Percentiles rank a stretch among this genome's conserved stretches.
Evolutionary conservation across 352 stramenopile species (phyloP).

Genomic region (Thalassiosira hispida): DNA sequence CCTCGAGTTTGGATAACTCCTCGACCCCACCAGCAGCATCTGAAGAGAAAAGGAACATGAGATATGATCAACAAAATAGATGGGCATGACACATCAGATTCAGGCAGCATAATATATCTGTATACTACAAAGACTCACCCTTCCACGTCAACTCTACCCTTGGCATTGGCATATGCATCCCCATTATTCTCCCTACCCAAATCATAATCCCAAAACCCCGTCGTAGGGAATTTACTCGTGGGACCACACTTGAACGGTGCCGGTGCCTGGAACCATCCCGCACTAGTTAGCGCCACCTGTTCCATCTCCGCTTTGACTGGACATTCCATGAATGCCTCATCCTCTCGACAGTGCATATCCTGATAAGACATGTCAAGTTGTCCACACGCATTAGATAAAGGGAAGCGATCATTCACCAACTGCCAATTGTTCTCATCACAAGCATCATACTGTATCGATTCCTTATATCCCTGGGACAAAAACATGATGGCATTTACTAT

Average conservation of each 20-base stretch:
- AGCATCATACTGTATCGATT: constrained; percentile 68
- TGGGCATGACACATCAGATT: not conserved
- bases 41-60: constrained; percentile 1
- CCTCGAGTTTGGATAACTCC: constrained; percentile 40
- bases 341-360: constrained; percentile 55
- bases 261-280: constrained; percentile 61
- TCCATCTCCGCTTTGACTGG: constrained; percentile 62
- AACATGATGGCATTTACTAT: constrained; percentile 60
- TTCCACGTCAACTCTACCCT: constrained; percentile 59
- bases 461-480: constrained; percentile 55
- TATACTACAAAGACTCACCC: constrained; percentile 30
- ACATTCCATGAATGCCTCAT: constrained; percentile 62
- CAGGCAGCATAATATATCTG: not conserved
- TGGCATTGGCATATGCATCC: constrained; percentile 55
- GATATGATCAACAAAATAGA: not conserved
- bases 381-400: constrained; percentile 63
- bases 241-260: constrained; percentile 58
- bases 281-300: constrained; percentile 57
- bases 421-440: constrained; percentile 76
- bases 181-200: constrained; percentile 56
- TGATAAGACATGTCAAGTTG: constrained; percentile 67
- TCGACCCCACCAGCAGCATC: constrained; percentile 42
- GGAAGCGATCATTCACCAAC: constrained; percentile 60
- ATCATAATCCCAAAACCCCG: constrained; percentile 64
- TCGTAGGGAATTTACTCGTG: constrained; percentile 44